phyloP scores from a whole-genome alignment of 495 filamentous ascomycete genomes.

The Neurospora sp. region DNA sequence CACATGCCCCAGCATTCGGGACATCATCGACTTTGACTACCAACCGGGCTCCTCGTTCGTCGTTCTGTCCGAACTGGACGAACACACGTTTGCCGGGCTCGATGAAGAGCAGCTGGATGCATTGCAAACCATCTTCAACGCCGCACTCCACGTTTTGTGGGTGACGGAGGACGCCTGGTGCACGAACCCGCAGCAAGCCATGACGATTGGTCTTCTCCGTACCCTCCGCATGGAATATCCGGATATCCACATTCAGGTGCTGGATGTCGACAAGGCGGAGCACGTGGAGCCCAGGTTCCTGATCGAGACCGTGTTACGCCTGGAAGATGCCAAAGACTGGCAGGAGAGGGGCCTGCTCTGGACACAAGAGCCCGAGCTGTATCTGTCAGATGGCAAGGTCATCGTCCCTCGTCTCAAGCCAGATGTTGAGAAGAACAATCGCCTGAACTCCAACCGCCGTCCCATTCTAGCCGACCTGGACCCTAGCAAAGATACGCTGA shows the following conservation, averaged over 20 bases:
- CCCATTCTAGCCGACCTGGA: too few species aligned
- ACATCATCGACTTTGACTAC: slow-evolving; percentile 9
- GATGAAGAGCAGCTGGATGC: slow-evolving; percentile 5
- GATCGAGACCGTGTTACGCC: slow-evolving; percentile 7
- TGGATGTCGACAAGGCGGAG: slow-evolving; percentile 21
- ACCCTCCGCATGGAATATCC: slow-evolving; percentile 9
- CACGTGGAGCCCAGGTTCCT: background rate
- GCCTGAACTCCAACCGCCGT: too few species aligned
- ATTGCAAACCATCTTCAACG: slow-evolving; percentile 22
- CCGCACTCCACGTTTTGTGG: slow-evolving; percentile 34
- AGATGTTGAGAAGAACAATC: too few species aligned
- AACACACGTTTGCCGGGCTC: slow-evolving; percentile 21
- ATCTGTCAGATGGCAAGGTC: background rate
- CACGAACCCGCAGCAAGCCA: slow-evolving; percentile 7
- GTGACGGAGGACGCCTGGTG: slow-evolving; percentile 16
- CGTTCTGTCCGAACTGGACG: slow-evolving; percentile 32
- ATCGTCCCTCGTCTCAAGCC: background rate
- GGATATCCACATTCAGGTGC: slow-evolving; percentile 15
- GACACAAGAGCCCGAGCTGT: slow-evolving; percentile 24
- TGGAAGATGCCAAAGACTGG: slow-evolving; percentile 2
- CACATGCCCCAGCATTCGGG: background rate
- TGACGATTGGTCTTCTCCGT: slow-evolving; percentile 10
- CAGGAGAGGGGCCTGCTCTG: slow-evolving; percentile 12
- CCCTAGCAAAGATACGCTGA: too few species aligned
- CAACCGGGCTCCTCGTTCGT: slow-evolving; percentile 12